Conservation (phyloP, 345 rosid species). For the Eucalyptus caleyi region DNA sequence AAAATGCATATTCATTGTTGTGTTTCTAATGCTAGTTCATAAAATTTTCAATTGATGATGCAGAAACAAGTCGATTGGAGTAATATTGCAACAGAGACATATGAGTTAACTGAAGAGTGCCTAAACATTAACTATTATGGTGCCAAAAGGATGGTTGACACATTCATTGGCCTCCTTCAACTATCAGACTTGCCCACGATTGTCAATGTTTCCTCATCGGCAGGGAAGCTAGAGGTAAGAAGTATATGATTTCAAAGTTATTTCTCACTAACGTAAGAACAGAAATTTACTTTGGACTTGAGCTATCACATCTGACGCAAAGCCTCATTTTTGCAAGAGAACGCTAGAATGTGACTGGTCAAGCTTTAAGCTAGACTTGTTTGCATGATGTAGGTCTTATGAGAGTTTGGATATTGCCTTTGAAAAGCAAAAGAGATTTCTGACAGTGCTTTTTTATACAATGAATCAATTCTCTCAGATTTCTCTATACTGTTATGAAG, state of each 20-base stretch:
- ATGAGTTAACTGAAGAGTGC: slow-evolving; percentile 22
- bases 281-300: background rate
- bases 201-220: slow-evolving; percentile 32
- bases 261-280: background rate
- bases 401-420: background rate
- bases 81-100: slow-evolving; percentile 13
- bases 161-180: slow-evolving; percentile 30
- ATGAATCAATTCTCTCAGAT: background rate
- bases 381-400: background rate
- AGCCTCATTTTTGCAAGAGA: background rate
- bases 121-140: slow-evolving; percentile 39
- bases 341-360: background rate
- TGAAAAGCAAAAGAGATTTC: background rate
- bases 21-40: background rate
- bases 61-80: slow-evolving; percentile 1
- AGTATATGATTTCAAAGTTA: background rate
- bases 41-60: background rate
- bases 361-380: background rate
- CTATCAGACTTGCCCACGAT: slow-evolving; percentile 35
- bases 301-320: background rate
- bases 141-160: slow-evolving; percentile 29
- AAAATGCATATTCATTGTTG: background rate
- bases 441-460: background rate
- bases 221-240: slow-evolving; percentile 26
- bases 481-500: background rate